Conservation (phyloP, 106 monocot genomes). For the Dactylorhiza incarnata region DNA sequence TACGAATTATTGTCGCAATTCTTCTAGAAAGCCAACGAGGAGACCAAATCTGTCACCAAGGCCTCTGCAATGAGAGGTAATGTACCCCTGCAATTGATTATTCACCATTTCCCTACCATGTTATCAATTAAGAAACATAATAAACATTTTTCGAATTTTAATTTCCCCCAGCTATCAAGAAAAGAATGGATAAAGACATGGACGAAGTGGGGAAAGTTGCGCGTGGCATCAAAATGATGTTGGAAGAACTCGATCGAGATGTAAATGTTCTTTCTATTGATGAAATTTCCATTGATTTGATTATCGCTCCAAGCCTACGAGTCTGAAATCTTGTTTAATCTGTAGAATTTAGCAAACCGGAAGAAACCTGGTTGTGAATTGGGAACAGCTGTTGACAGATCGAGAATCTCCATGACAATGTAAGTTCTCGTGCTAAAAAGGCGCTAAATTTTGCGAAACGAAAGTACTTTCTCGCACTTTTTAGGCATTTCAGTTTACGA, state of each 20-base stretch:
- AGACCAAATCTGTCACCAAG: slow-evolving; percentile 44
- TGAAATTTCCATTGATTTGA: neutral
- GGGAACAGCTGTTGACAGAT: slow-evolving; percentile 55
- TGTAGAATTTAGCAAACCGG: slow-evolving; percentile 47
- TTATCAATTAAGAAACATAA: no score
- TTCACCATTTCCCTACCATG: no score
- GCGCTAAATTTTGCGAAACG: neutral
- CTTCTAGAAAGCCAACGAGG: slow-evolving; percentile 41
- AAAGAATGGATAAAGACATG: slow-evolving; percentile 56
- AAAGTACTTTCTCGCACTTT: neutral
- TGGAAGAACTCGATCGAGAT: slow-evolving; percentile 52
- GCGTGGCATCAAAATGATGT: slow-evolving; percentile 28
- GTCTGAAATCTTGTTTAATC: no score
- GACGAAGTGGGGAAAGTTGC: slow-evolving; percentile 39
- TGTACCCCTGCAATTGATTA: no score
- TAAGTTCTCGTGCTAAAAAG: slow-evolving; percentile 1
- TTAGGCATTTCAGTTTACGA: neutral
- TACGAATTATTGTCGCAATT: neutral
- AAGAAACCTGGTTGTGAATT: slow-evolving; percentile 45
- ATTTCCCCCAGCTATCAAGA: slow-evolving; percentile 36
- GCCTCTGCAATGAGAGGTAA: slow-evolving; percentile 61
- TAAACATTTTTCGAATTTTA: neutral
- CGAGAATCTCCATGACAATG: slow-evolving; percentile 53
- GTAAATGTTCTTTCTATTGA: slow-evolving; percentile 17
- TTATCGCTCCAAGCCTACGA: no score